These are phyloP conservation scores for Suhomyces pyralidae DNA, from an alignment of 805 yeast species.

Conservation along the genomic window DNA sequence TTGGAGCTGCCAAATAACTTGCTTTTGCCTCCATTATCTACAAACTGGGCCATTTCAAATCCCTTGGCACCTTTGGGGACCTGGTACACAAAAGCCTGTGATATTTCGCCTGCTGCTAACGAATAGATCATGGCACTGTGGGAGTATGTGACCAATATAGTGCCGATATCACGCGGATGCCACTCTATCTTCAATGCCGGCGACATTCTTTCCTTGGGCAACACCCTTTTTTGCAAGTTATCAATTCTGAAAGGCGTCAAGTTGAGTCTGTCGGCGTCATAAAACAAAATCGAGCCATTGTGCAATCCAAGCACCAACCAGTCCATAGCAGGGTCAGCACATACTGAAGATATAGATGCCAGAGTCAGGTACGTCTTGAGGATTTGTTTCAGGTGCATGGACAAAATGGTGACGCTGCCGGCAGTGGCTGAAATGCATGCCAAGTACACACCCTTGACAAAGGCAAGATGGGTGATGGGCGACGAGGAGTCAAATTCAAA, in stretches of 20 bases:
- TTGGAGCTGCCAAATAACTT: conserved; percentile 38
- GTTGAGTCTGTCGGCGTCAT: conserved; percentile 75
- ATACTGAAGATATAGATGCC: conserved; percentile 64
- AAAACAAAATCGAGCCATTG: conserved; percentile 69
- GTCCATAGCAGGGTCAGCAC: conserved; percentile 82
- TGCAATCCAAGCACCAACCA: conserved; percentile 79
- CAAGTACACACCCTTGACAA: conserved; percentile 79
- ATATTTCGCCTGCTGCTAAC: conserved; percentile 56
- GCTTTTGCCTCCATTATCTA: conserved; percentile 39
- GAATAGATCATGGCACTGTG: conserved; percentile 69
- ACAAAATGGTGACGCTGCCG: conserved; percentile 63
- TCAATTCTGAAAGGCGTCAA: conserved; percentile 65
- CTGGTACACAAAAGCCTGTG: conserved; percentile 55
- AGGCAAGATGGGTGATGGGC: conserved; percentile 54
- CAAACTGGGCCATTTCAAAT: conserved; percentile 25
- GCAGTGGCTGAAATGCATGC: conserved; percentile 62
- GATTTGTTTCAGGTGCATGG: conserved; percentile 60
- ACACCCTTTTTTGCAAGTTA: conserved; percentile 61
- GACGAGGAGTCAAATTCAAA: conserved; percentile 51
- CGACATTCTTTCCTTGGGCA: conserved; percentile 57
- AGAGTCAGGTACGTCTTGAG: conserved; percentile 62
- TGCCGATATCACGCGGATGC: conserved; percentile 89
- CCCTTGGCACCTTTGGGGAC: conserved; percentile 71
- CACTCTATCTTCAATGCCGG: conserved; percentile 67
- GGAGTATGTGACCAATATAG: conserved; percentile 68